Evolutionary conservation across 2,329 filamentous ascomycete genomes (phyloP).

Genomic region (Sporothrix variecibatus): DNA sequence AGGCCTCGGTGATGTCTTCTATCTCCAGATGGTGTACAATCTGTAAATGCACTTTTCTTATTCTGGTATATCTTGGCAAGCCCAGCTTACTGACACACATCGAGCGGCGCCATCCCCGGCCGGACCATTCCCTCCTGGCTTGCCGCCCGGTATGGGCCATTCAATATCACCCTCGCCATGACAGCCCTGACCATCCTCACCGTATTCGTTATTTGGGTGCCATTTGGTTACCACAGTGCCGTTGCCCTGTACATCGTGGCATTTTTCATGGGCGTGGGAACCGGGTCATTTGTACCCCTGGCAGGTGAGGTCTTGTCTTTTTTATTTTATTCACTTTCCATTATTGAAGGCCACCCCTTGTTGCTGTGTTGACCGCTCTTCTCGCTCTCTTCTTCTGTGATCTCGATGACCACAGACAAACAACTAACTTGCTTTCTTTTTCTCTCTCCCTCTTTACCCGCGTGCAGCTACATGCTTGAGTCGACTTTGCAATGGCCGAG

Average conservation of each 20-base stretch:
- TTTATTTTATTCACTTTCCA: neutral
- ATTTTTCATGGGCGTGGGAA: conserved; percentile 36
- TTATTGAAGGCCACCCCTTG: neutral
- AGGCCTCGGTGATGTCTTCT: conserved; percentile 35
- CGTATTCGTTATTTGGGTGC: conserved; percentile 35
- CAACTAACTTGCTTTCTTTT: neutral
- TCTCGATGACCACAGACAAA: neutral
- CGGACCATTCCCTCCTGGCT: conserved; percentile 35
- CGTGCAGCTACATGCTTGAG: conserved; percentile 35
- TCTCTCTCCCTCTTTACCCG: neutral
- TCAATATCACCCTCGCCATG: conserved; percentile 36
- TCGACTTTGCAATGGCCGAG: conserved; percentile 33
- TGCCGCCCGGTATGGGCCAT: conserved; percentile 33
- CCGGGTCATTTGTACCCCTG: conserved; percentile 37
- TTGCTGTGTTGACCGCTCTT: neutral
- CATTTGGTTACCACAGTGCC: conserved; percentile 33
- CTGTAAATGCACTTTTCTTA: conserved; percentile 33
- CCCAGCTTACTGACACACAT: neutral
- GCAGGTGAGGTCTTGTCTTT: conserved; percentile 28
- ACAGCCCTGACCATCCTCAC: conserved; percentile 33
- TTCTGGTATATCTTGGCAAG: neutral
- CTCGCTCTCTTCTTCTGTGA: neutral
- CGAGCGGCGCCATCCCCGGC: conserved; percentile 36
- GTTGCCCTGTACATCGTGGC: conserved; percentile 34
- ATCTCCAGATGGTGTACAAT: conserved; percentile 38